These are phyloP conservation scores for Oryza meridionalis DNA, from an alignment of 176 grass and related monocot genomes.

Conservation along the genomic window DNA sequence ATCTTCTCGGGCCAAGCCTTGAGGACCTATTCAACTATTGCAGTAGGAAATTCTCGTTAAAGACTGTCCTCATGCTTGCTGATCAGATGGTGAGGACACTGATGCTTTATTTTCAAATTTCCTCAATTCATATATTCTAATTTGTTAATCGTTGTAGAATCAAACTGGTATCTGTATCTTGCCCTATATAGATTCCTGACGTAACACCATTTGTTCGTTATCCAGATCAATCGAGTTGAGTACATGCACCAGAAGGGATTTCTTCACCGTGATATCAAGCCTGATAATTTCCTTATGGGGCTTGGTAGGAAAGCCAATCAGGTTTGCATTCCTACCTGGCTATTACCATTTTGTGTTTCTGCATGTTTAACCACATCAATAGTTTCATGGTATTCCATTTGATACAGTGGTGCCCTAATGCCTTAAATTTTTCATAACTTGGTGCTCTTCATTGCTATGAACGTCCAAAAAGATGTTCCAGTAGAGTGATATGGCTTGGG, in stretches of 20 bases:
- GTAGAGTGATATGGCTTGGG: not conserved
- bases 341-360: not conserved
- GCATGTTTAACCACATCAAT: not conserved
- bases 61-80: constrained; percentile 83
- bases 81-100: constrained; percentile 68
- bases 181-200: not conserved
- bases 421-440: not conserved
- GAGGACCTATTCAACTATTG: constrained; percentile 89
- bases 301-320: constrained; percentile 82
- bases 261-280: constrained; percentile 86
- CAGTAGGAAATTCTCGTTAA: constrained; percentile 73
- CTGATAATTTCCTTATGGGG: constrained; percentile 86
- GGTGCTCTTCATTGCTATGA: not conserved
- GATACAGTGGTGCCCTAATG: not conserved
- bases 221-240: constrained; percentile 72
- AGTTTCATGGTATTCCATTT: not conserved
- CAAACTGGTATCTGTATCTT: not conserved
- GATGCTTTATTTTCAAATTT: not conserved
- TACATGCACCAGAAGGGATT: constrained; percentile 84
- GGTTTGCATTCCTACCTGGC: constrained; percentile 41
- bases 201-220: not conserved
- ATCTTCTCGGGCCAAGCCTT: constrained; percentile 79
- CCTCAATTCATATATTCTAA: not conserved
- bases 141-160: not conserved
- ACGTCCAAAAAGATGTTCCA: not conserved